Percentiles rank a stretch among this genome's conserved stretches.
These are phyloP conservation scores for Pichia phayaonensis DNA, from an alignment of 805 yeast species.

Conservation along the genomic window DNA sequence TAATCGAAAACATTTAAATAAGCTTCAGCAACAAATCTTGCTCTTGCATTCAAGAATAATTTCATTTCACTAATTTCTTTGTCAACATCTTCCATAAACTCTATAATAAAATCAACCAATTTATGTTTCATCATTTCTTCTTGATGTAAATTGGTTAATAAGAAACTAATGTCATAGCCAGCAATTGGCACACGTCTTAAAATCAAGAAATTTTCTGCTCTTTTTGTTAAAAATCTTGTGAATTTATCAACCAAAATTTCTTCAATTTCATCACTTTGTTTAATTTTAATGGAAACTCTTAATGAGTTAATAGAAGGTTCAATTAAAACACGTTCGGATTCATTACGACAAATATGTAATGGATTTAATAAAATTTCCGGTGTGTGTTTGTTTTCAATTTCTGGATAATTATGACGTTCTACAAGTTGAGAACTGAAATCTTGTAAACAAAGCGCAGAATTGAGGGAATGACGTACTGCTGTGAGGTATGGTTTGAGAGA, in stretches of 20 bases:
- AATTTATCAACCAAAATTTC: constrained; percentile 90
- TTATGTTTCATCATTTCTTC: constrained; percentile 93
- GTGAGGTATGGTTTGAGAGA: constrained; percentile 90
- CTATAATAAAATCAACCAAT: constrained; percentile 92
- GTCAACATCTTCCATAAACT: constrained; percentile 98
- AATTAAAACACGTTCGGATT: constrained; percentile 83
- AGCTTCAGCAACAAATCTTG: constrained; percentile 96
- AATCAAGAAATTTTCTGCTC: constrained; percentile 92
- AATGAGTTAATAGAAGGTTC: constrained; percentile 93
- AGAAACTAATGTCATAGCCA: constrained; percentile 89
- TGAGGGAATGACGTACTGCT: constrained; percentile 87
- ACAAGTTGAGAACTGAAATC: constrained; percentile 93
- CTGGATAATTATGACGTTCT: constrained; percentile 97
- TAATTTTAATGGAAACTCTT: constrained; percentile 83
- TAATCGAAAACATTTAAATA: constrained; percentile 84
- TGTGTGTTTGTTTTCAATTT: constrained; percentile 79
- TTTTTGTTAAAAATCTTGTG: constrained; percentile 84
- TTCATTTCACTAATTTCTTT: constrained; percentile 98
- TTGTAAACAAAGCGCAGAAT: constrained; percentile 87
- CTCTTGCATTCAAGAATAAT: constrained; percentile 91
- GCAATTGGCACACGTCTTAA: constrained; percentile 84
- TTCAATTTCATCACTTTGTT: constrained; percentile 97
- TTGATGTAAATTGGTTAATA: constrained; percentile 90
- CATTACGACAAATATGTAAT: constrained; percentile 85
- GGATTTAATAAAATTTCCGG: constrained; percentile 84